Conservation (phyloP, 495 filamentous ascomycete genomes). For the Lasiosphaeria ovina region DNA sequence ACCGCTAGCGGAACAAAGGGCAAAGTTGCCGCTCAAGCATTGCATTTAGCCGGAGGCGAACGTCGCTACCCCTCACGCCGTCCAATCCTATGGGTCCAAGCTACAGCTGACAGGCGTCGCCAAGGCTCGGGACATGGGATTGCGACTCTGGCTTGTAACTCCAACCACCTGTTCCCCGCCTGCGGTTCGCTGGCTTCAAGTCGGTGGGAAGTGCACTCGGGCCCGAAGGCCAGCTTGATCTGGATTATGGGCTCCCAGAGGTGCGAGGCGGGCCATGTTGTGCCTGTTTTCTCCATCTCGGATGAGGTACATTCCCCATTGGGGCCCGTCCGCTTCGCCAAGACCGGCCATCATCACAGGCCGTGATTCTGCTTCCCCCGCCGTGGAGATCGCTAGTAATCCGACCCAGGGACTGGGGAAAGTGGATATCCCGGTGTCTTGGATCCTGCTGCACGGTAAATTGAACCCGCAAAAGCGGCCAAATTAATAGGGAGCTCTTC, state of each 20-base stretch:
- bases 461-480: neutral
- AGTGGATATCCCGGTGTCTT: neutral
- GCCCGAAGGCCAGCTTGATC: neutral
- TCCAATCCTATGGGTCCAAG: neutral
- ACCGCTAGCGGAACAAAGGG: neutral
- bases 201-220: neutral
- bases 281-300: neutral
- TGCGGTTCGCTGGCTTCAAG: neutral
- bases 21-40: neutral
- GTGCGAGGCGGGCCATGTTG: neutral
- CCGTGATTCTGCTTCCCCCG: neutral
- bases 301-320: neutral
- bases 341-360: neutral
- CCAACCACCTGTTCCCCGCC: no score
- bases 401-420: conserved; percentile 2
- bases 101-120: neutral
- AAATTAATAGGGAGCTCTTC: conserved; percentile 1
- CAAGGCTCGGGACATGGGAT: neutral
- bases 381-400: neutral
- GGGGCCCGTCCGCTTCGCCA: neutral
- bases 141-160: no score
- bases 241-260: neutral
- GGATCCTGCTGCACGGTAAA: neutral
- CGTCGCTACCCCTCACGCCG: neutral
- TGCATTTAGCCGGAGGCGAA: neutral